Percentiles rank a stretch among this genome's conserved stretches.
Conservation (phyloP, 2,329 filamentous ascomycete species). For the Cercospora zeae-maydis region DNA sequence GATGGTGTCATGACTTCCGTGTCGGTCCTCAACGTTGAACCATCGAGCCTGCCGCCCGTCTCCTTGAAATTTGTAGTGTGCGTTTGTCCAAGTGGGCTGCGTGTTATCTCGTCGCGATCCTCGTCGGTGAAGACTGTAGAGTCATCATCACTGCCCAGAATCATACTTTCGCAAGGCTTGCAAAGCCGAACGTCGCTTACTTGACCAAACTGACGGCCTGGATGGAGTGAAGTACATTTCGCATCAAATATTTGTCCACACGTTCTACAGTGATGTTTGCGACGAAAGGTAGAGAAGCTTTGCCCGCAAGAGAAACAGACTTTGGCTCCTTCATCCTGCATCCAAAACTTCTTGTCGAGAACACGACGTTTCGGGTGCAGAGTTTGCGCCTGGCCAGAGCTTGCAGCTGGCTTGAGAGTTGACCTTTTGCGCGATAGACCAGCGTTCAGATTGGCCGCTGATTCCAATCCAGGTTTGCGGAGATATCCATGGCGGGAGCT, state of each 20-base stretch:
- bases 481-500: slow-evolving; percentile 22
- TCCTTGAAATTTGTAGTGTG: slow-evolving; percentile 15
- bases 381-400: neutral
- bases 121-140: slow-evolving; percentile 86
- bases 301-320: slow-evolving; percentile 92
- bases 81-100: slow-evolving; percentile 25
- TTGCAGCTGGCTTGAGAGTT: slow-evolving; percentile 35
- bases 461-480: slow-evolving; percentile 19
- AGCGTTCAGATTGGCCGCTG: slow-evolving; percentile 31
- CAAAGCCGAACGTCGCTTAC: slow-evolving; percentile 81
- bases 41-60: slow-evolving; percentile 22
- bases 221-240: slow-evolving; percentile 89
- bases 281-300: slow-evolving; percentile 85
- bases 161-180: slow-evolving; percentile 86
- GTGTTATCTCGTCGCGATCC: slow-evolving; percentile 41
- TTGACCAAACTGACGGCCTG: slow-evolving; percentile 83
- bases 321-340: slow-evolving; percentile 97
- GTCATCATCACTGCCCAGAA: slow-evolving; percentile 76
- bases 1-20: slow-evolving; percentile 52
- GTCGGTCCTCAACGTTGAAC: slow-evolving; percentile 25
- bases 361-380: slow-evolving; percentile 76
- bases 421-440: slow-evolving; percentile 29
- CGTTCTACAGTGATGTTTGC: slow-evolving; percentile 92
- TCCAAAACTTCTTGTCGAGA: slow-evolving; percentile 87
- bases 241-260: slow-evolving; percentile 99